Percentiles rank a stretch among this genome's conserved stretches.
phyloP scores from a whole-genome alignment of 164 flowering plant genomes.

The Magnolia sinica region DNA sequence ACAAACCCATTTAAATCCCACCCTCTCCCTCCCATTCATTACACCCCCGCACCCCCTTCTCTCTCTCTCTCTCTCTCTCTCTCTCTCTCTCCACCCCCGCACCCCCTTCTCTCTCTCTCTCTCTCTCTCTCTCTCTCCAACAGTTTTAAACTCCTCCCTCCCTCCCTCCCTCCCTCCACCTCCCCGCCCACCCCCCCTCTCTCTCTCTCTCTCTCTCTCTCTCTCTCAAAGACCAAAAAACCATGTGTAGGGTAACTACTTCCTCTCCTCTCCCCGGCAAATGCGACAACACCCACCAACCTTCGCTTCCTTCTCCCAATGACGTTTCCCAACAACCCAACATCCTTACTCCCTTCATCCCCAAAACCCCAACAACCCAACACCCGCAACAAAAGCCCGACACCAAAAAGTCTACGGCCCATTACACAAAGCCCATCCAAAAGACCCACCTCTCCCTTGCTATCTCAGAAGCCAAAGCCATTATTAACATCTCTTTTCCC shows the following conservation, averaged over 20 bases:
- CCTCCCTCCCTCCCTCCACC: slow-evolving; percentile 10
- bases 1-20: slow-evolving; percentile 17
- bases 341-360: slow-evolving; percentile 32
- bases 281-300: slow-evolving; percentile 15
- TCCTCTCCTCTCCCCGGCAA: slow-evolving; percentile 11
- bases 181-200: background rate
- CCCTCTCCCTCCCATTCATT: slow-evolving; percentile 4
- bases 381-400: background rate
- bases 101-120: slow-evolving; percentile 7
- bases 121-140: background rate
- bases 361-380: slow-evolving; percentile 22
- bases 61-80: slow-evolving; percentile 7
- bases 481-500: slow-evolving; percentile 55
- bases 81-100: background rate
- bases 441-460: slow-evolving; percentile 34
- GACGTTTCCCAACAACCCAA: slow-evolving; percentile 8
- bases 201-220: background rate
- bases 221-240: slow-evolving; percentile 3
- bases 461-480: slow-evolving; percentile 39
- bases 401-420: background rate
- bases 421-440: background rate
- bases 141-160: background rate
- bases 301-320: slow-evolving; percentile 12
- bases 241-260: slow-evolving; percentile 22
- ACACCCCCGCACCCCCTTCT: background rate